Base-by-base conservation (phyloP, 2,329 filamentous ascomycete genomes). In the Coniella lustricola region DNA sequence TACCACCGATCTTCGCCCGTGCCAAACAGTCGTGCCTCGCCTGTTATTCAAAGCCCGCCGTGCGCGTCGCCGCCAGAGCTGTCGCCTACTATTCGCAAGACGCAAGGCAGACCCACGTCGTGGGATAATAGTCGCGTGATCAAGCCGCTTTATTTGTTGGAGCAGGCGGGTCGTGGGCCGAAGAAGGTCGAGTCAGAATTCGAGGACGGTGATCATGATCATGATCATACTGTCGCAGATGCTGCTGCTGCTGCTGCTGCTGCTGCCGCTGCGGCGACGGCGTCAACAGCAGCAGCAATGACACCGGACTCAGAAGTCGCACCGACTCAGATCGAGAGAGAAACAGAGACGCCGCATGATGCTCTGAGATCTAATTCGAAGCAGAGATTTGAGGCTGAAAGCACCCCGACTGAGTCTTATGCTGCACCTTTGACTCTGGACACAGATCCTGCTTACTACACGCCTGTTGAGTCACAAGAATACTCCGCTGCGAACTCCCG, bases 141-240 rank as follows among this genome's bases (percentile, higher is more conserved):
- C 59, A 83, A 86, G 56, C 90, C 90, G 0, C 69, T 96, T 8
- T 91, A 87, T 65, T 81, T 95, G 18, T 79, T 95, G 7, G 87
- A 94, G 63, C 81, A 70, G 54, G 70, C 69, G 7, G 47, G 37
- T 3, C 68, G 72, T 8, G 54, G 59, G 3, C 51, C 42, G 17
- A 54, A 55, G 13, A 53, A 58, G 8, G 40, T 63, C 13, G 62
- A 65, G 18, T 57, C 58, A 20, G 55, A 60, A n/a, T 50, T 55
- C 10, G 50, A 62, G 37, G 58, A 29, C 25, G 25, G 5, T 29
- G 25, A 10, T 29, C 5, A 10, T 29, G 25, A 10, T 29, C 5
- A 10, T 29, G 25, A 29, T 29, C 5, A 10, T 10, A 29, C 25
- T 29, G 25, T 10, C 10, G 25, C 25, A 5, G 25, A 5, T 29